These are phyloP conservation scores for Lactifluus volemus DNA, from an alignment of 768 basidiomycete species.

Conservation along the genomic window DNA sequence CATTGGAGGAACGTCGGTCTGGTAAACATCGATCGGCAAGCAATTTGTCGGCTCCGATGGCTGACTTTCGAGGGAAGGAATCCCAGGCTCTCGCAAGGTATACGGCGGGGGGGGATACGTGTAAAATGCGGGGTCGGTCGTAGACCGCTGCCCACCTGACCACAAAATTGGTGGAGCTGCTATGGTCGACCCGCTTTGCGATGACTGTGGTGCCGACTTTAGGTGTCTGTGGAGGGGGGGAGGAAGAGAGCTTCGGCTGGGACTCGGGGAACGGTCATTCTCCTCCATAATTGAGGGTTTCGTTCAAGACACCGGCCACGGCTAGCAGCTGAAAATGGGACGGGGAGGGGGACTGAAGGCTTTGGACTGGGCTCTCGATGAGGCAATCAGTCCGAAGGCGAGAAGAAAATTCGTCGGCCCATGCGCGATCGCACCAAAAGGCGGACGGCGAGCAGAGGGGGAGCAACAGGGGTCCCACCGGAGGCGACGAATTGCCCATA, in stretches of 20 bases:
- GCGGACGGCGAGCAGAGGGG: slow-evolving; percentile 7
- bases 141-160: slow-evolving; percentile 11
- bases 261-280: slow-evolving; percentile 17
- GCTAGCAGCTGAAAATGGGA: neutral
- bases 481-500: slow-evolving; percentile 19
- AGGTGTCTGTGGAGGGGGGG: slow-evolving; percentile 43
- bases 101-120: slow-evolving; percentile 19
- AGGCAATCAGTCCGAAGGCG: slow-evolving; percentile 15
- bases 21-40: slow-evolving; percentile 3
- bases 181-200: slow-evolving; percentile 1
- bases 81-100: neutral
- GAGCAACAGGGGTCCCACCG: slow-evolving; percentile 15
- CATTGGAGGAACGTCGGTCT: slow-evolving; percentile 5
- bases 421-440: slow-evolving; percentile 10
- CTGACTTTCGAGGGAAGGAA: neutral
- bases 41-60: neutral
- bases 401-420: slow-evolving; percentile 4
- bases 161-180: neutral
- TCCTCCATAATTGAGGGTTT: slow-evolving; percentile 10
- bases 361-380: slow-evolving; percentile 8
- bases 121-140: slow-evolving; percentile 24
- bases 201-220: slow-evolving; percentile 17
- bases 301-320: neutral
- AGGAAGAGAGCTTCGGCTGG: slow-evolving; percentile 41
- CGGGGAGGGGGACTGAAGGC: neutral